These are phyloP conservation scores for Trypanosoma congolense DNA, from an alignment of 208 protist species.

Conservation along the genomic window DNA sequence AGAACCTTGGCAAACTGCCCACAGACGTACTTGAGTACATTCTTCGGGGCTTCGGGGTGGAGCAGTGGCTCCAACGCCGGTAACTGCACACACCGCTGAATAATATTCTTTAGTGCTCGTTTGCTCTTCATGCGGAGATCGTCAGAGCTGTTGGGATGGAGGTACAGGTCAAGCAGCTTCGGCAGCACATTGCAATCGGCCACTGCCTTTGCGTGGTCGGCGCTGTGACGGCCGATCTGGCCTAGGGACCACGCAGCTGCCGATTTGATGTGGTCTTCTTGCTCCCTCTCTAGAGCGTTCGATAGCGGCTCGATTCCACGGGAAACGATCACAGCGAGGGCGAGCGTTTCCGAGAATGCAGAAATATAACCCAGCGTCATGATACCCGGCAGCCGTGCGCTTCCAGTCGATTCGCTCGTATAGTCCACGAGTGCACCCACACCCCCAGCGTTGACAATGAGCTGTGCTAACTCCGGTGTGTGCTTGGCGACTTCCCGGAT, in stretches of 20 bases:
- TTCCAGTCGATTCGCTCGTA: constrained; percentile 89
- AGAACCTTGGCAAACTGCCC: constrained; percentile 98
- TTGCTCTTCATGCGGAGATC: constrained; percentile 96
- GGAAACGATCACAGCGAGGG: constrained; percentile 93
- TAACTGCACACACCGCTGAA: constrained; percentile 95
- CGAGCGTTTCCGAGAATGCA: constrained; percentile 96
- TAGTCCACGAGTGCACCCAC: constrained; percentile 97
- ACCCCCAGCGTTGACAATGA: constrained; percentile 97
- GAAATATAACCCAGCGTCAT: constrained; percentile 98
- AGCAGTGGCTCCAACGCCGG: constrained; percentile 96
- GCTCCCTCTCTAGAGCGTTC: constrained; percentile 87
- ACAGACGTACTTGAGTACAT: constrained; percentile 97
- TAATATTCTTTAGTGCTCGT: constrained; percentile 94
- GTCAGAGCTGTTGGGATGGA: constrained; percentile 85
- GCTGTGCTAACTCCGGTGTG: constrained; percentile 95
- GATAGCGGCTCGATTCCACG: constrained; percentile 92
- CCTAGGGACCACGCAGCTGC: constrained; percentile 92
- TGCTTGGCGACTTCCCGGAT: constrained; percentile 98
- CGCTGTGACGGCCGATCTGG: constrained; percentile 95
- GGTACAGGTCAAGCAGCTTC: constrained; percentile 89
- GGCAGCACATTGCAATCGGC: constrained; percentile 95
- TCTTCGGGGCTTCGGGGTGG: constrained; percentile 89
- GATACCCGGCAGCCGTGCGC: constrained; percentile 93
- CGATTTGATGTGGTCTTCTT: constrained; percentile 95
- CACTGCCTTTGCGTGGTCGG: constrained; percentile 96